Base-by-base conservation (phyloP, 2,329 filamentous ascomycete genomes). In the Penicillium occitanis region DNA sequence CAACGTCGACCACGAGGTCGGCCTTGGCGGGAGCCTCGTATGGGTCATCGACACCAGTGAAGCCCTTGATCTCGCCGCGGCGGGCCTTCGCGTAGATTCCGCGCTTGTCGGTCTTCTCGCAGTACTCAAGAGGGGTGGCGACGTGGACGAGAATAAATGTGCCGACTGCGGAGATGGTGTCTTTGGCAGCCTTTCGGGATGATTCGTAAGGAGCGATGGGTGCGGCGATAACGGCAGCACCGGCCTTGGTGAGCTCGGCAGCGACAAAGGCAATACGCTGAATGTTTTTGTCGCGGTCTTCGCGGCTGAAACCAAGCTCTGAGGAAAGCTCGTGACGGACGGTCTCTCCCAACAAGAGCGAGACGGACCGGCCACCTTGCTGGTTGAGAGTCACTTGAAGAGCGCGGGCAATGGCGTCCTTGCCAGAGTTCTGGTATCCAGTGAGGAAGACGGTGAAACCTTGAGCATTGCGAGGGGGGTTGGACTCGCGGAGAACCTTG, bases 381-480 rank as follows among this genome's bases (percentile, higher is more conserved):
- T 99, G 94, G 87, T 98, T 98, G 70, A 99, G 88, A 0, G 94
- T 98, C 66, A 97, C 92, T 82, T 99, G 95, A 68, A 99, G 87
- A 50, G 95, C 95, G 73, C 95, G 92, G 62, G 93, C 95, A 73
- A 99, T 91, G 78, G 95, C 91, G 81, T 98, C 94, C 85, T 99
- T 99, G 81, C 95, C 95, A 67, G 88, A 91, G 88, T 98, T 99
- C 79, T 91, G 90, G 86, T 95, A 97, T 68, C 95, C 95, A 2
- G 95, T 98, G 71, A 99, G 86, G 89, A 99, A 97, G 81, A 99
- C 87, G 69, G 95, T 98, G 87, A 99, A 99, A 70, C 95, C 95
- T 85, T 99, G 96, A 76, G 90, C 87, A 73, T 88, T 89, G 71
- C 95, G 91, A 61, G 96, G 88, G 60, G 94, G 95, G 85, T 98